phyloP scores from a whole-genome alignment of 1,284 basidiomycete species.

The Gomphus bonarii region DNA sequence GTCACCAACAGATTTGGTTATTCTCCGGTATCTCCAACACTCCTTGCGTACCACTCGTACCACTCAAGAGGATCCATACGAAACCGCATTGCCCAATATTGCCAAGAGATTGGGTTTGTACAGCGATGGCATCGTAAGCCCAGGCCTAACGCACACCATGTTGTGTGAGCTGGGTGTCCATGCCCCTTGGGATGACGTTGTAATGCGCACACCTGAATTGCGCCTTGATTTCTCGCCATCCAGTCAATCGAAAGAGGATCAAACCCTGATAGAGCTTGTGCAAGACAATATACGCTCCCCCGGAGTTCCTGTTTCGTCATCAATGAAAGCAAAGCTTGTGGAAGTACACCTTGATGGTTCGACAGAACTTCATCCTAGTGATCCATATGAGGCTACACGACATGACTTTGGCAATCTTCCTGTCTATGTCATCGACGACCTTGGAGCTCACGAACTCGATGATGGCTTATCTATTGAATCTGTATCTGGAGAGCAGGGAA shows the following conservation, averaged over 20 bases:
- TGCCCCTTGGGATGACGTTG: slow-evolving; percentile 64
- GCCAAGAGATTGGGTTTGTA: slow-evolving; percentile 47
- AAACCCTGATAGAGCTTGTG: slow-evolving; percentile 20
- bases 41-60: slow-evolving; percentile 48
- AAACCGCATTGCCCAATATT: slow-evolving; percentile 43
- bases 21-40: slow-evolving; percentile 59
- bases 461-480: slow-evolving; percentile 85
- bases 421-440: slow-evolving; percentile 88
- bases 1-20: slow-evolving; percentile 47
- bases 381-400: slow-evolving; percentile 56
- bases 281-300: slow-evolving; percentile 25
- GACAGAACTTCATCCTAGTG: slow-evolving; percentile 46
- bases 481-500: slow-evolving; percentile 43
- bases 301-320: neutral
- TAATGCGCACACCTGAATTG: slow-evolving; percentile 13
- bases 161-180: slow-evolving; percentile 62
- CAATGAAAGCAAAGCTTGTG: slow-evolving; percentile 13
- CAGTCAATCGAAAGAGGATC: slow-evolving; percentile 26
- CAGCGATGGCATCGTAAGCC: slow-evolving; percentile 26
- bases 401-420: slow-evolving; percentile 79
- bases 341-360: slow-evolving; percentile 30
- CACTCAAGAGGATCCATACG: slow-evolving; percentile 58
- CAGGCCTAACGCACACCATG: slow-evolving; percentile 31
- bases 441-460: slow-evolving; percentile 79
- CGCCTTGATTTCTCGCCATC: slow-evolving; percentile 21